Percentiles rank a stretch among this genome's conserved stretches.
These are phyloP conservation scores for Suillus hirtellus DNA, from an alignment of 768 basidiomycete genomes.

Conservation along the genomic window DNA sequence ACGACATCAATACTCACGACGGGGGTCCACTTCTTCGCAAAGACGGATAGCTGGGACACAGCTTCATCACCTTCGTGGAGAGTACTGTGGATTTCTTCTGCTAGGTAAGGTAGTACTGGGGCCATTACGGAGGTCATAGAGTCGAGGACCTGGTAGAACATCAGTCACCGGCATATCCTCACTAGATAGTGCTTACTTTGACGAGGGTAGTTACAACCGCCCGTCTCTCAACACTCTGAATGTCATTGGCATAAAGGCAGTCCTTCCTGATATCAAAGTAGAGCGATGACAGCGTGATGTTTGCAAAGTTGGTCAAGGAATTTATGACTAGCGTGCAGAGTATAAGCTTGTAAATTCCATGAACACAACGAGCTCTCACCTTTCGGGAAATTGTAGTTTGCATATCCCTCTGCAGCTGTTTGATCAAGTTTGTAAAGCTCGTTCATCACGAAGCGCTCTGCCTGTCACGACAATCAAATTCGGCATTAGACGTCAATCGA, in stretches of 20 bases:
- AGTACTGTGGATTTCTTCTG: conserved; percentile 76
- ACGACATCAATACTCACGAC: conserved; percentile 48
- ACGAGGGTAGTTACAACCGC: conserved; percentile 71
- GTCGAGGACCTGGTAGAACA: conserved; percentile 51
- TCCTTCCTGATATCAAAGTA: conserved; percentile 96
- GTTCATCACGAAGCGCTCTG: conserved; percentile 85
- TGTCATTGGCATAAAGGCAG: conserved; percentile 72
- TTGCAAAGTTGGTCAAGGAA: conserved; percentile 74
- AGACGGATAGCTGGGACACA: conserved; percentile 55
- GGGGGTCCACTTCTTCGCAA: conserved; percentile 65
- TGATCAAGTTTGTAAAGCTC: conserved; percentile 75
- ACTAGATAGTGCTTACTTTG: conserved; percentile 45
- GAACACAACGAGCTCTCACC: conserved; percentile 44
- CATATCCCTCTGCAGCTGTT: conserved; percentile 66
- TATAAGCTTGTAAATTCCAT: conserved; percentile 7
- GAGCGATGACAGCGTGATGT: conserved; percentile 81
- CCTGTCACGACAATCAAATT: conserved; percentile 41
- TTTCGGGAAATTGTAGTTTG: conserved; percentile 76
- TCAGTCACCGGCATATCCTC: neutral
- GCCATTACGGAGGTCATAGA: conserved; percentile 73
- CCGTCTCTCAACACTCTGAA: conserved; percentile 53
- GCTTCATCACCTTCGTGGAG: conserved; percentile 20
- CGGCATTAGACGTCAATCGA: neutral
- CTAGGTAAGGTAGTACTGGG: conserved; percentile 87
- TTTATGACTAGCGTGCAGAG: conserved; percentile 55